phyloP scores from a whole-genome alignment of 139 green algal species.

The Tetraselmis striata region DNA sequence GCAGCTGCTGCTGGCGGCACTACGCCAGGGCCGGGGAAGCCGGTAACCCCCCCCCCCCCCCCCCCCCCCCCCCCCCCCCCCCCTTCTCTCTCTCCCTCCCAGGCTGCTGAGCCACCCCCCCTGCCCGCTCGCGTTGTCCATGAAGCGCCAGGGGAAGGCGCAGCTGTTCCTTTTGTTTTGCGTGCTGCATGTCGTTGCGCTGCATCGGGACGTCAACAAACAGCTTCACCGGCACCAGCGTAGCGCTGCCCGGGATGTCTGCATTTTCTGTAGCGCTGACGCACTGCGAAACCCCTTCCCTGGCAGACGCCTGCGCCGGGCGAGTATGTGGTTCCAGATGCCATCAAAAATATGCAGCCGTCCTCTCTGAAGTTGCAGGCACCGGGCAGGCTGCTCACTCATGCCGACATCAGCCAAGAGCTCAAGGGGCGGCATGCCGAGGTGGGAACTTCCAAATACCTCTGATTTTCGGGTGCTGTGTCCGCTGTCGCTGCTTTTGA shows the following conservation, averaged over 20 bases:
- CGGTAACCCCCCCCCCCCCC: no score
- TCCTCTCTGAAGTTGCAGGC: slow-evolving; percentile 16
- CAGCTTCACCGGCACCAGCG: no score
- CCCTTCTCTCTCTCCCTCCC: no score
- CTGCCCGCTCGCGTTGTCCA: background rate
- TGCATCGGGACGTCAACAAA: no score
- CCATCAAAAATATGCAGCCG: background rate
- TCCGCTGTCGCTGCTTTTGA: background rate
- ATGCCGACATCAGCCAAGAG: slow-evolving; percentile 49
- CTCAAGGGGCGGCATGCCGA: slow-evolving; percentile 67
- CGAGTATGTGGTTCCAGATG: background rate
- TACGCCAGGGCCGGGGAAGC: no score
- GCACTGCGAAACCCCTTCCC: background rate
- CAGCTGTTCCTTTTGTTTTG: background rate
- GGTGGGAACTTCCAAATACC: no score
- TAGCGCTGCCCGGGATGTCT: no score
- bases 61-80: no score
- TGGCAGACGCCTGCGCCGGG: background rate
- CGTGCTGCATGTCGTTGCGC: background rate
- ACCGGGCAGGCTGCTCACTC: slow-evolving; percentile 40
- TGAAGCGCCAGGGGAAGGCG: background rate
- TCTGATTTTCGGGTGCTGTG: background rate
- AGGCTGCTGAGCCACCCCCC: background rate
- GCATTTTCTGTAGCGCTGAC: no score
- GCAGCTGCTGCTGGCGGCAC: no score